Evolutionary conservation across 331 rosid species (phyloP), one percentile per base, ranked within the genome.

Genomic region (Telfairia occidentalis): DNA sequence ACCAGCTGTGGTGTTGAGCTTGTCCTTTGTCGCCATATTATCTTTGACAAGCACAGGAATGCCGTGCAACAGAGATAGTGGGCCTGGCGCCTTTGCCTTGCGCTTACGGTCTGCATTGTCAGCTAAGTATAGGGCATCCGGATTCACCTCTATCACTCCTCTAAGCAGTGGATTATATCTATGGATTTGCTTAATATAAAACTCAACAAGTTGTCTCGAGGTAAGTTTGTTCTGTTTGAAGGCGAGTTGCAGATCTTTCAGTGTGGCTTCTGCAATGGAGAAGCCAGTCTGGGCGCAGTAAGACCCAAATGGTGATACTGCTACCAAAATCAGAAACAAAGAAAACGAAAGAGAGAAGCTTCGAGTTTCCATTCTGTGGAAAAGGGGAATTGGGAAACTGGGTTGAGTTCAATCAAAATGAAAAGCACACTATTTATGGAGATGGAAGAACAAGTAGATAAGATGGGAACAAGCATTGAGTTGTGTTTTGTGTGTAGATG

Each of bases 21-120:
- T 71, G 26, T 76, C 83, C 61, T 60, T 76, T 28, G 80, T 80
- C 35, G 80, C 83, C 1, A 76, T 80, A 21, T 76, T 80, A 50
- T 80, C 83, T 72, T 80, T 76, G 29, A 80, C n/a, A 45, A 80
- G 55, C 8, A 80, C 54, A 7, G 83, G 83, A 15, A 80, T 80
- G n/a, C 83, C 83, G 9, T 80, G 77, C 57, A 80, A 42, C 5
- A n/a, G 35, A 18, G 77, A 42, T 53, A 69, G 53, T 3, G 74
- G 21, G 1, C 34, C 19, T 3, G 77, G 58, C 1, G 77, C 26
- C 35, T 70, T 58, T 9, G 49, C 6, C 28, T 37, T 43, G 5
- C 80, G 66, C 59, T 80, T 74, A 1, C 8, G 67, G 49, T 80
- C 83, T 5, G 80, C 83, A 58, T 76, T 60, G 48, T 76, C 83